A percentile compares a stretch with the other conserved stretches of the same genome.
phyloP scores from a whole-genome alignment of 495 filamentous ascomycete genomes.

The Lineolata rhizophorae region DNA sequence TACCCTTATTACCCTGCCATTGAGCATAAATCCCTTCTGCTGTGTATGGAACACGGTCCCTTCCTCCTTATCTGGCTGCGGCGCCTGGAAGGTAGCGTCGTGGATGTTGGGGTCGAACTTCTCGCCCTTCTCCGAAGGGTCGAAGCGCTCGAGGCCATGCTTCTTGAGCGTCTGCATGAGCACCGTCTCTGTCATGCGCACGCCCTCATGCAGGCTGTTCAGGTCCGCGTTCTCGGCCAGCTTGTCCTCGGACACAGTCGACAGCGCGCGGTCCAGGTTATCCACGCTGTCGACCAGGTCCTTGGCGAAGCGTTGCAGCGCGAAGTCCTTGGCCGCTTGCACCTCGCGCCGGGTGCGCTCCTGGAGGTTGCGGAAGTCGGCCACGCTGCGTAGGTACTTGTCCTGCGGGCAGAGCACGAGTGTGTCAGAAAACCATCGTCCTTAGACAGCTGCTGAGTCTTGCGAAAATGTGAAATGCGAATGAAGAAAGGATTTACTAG shows the following conservation, averaged over 20 bases:
- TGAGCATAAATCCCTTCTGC: conserved; percentile 84
- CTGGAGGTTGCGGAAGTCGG: conserved; percentile 94
- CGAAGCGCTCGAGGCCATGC: conserved; percentile 81
- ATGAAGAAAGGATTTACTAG: background rate
- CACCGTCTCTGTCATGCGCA: conserved; percentile 86
- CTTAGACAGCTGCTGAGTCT: background rate
- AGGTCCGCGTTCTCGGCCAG: conserved; percentile 38
- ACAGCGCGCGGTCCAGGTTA: conserved; percentile 84
- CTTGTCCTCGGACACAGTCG: conserved; percentile 52
- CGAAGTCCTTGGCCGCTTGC: conserved; percentile 68
- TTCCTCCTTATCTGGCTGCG: conserved; percentile 63
- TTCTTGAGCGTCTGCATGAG: conserved; percentile 76
- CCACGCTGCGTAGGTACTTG: conserved; percentile 75
- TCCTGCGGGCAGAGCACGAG: conserved; percentile 39
- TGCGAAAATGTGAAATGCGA: conserved; percentile 2
- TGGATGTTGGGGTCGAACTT: conserved; percentile 91
- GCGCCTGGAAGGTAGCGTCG: conserved; percentile 87
- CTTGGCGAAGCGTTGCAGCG: conserved; percentile 81
- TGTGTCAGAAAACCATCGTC: no score
- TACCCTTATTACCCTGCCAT: conserved; percentile 69
- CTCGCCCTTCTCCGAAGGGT: conserved; percentile 37
- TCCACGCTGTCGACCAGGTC: conserved; percentile 88
- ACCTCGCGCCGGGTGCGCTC: conserved; percentile 83
- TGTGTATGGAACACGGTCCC: conserved; percentile 79
- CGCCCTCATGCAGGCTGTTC: conserved; percentile 57